phyloP scores from a whole-genome alignment of 371 early-diverging fungal species.

The Dichotomocladium elegans region DNA sequence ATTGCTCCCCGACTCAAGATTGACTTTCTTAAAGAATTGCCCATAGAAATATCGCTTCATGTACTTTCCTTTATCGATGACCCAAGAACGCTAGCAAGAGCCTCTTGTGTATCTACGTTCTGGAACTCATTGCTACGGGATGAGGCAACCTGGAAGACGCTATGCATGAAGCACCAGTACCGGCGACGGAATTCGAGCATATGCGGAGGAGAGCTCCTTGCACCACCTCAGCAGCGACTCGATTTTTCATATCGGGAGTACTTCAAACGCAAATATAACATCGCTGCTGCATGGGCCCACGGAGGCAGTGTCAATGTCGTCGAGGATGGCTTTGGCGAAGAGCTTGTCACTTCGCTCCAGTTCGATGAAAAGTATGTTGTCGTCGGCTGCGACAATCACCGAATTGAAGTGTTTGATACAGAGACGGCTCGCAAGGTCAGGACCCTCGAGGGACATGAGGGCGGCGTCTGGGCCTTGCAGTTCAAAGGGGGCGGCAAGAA shows the following conservation, averaged over 20 bases:
- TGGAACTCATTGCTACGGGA: constrained; percentile 76
- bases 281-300: constrained; percentile 74
- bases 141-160: constrained; percentile 49
- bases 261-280: constrained; percentile 68
- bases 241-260: constrained; percentile 72
- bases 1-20: constrained; percentile 71
- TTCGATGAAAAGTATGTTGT: constrained; percentile 85
- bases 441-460: constrained; percentile 83
- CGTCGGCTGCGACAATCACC: constrained; percentile 80
- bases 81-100: constrained; percentile 69
- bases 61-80: constrained; percentile 69
- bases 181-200: constrained; percentile 46
- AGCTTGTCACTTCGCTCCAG: constrained; percentile 83
- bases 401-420: constrained; percentile 82
- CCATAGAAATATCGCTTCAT: constrained; percentile 71
- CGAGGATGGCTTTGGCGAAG: constrained; percentile 72
- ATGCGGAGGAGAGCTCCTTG: constrained; percentile 46
- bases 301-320: constrained; percentile 67
- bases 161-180: constrained; percentile 51
- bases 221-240: constrained; percentile 39
- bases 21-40: constrained; percentile 73
- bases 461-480: constrained; percentile 95
- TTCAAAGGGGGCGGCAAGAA: constrained; percentile 57
- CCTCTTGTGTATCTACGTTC: constrained; percentile 65
- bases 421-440: constrained; percentile 61